Conservation (phyloP, 495 filamentous ascomycete genomes). For the Tuber calosporum region DNA sequence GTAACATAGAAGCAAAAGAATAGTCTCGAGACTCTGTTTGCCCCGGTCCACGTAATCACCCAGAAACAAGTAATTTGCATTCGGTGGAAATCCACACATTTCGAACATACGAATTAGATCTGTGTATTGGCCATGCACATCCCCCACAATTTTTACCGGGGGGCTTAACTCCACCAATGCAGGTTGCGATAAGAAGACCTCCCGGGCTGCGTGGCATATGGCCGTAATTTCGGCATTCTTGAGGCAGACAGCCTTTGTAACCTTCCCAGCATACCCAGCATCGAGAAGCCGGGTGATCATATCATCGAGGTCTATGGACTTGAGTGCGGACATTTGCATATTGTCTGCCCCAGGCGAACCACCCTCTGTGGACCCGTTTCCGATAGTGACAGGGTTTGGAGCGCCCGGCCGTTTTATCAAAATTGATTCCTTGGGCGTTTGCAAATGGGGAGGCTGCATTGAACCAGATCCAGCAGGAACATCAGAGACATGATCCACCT, state of each 20-base stretch:
- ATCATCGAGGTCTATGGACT: slow-evolving; percentile 88
- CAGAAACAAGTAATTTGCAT: slow-evolving; percentile 89
- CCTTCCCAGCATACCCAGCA: slow-evolving; percentile 89
- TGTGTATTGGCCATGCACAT: slow-evolving; percentile 97
- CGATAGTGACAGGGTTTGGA: slow-evolving; percentile 49
- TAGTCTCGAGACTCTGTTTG: slow-evolving; percentile 96
- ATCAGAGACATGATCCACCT: slow-evolving; percentile 95
- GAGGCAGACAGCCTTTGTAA: slow-evolving; percentile 92
- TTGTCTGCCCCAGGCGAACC: slow-evolving; percentile 41
- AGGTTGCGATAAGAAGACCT: slow-evolving; percentile 85
- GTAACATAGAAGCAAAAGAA: slow-evolving; percentile 91
- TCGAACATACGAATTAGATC: slow-evolving; percentile 97
- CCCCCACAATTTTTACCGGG: slow-evolving; percentile 98
- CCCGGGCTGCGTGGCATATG: slow-evolving; percentile 77
- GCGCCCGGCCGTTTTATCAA: slow-evolving; percentile 67
- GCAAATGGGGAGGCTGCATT: slow-evolving; percentile 46
- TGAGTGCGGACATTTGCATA: slow-evolving; percentile 69
- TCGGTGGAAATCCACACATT: slow-evolving; percentile 96
- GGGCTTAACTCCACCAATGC: slow-evolving; percentile 84
- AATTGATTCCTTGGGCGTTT: slow-evolving; percentile 67
- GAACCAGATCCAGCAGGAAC: slow-evolving; percentile 63
- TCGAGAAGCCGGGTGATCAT: slow-evolving; percentile 93
- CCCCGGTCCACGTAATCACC: slow-evolving; percentile 97
- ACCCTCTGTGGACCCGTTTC: slow-evolving; percentile 44
- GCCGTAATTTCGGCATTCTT: slow-evolving; percentile 96